phyloP scores from a whole-genome alignment of 805 yeast species.

The Teunomyces cretensis region DNA sequence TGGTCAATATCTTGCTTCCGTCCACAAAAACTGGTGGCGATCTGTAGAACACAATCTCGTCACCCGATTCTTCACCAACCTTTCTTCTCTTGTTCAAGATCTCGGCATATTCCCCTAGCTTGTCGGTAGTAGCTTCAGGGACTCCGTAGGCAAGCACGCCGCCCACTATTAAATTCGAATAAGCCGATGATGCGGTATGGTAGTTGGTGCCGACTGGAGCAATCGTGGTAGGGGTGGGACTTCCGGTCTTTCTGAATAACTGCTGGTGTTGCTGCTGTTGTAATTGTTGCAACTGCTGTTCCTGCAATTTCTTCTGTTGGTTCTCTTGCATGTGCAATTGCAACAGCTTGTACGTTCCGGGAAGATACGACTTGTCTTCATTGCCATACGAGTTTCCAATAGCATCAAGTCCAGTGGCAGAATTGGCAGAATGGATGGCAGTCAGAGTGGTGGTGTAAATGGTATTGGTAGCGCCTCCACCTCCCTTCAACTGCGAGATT shows the following conservation, averaged over 20 bases:
- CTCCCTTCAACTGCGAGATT: conserved; percentile 41
- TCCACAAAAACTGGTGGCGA: conserved; percentile 57
- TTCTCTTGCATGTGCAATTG: conserved; percentile 15
- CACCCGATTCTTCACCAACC: conserved; percentile 10
- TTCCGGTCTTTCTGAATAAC: conserved; percentile 10
- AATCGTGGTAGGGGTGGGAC: conserved; percentile 12
- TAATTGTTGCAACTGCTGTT: conserved; percentile 14
- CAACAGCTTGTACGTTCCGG: conserved; percentile 16
- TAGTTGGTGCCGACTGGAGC: conserved; percentile 16
- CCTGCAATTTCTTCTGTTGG: conserved; percentile 13
- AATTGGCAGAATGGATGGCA: conserved; percentile 16
- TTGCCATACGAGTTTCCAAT: conserved; percentile 1
- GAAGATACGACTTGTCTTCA: conserved; percentile 6
- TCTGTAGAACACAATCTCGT: conserved; percentile 57
- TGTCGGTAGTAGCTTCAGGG: conserved; percentile 15
- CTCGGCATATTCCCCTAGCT: conserved; percentile 20
- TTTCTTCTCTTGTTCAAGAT: conserved; percentile 25
- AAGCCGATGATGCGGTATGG: conserved; percentile 33
- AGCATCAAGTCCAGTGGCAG: conserved; percentile 8
- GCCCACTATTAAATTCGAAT: conserved; percentile 37
- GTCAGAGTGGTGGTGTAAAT: conserved; percentile 13
- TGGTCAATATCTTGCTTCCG: conserved; percentile 24
- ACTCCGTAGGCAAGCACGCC: conserved; percentile 38
- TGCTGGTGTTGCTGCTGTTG: conserved; percentile 19
- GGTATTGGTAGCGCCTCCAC: conserved; percentile 25